Evolutionary conservation across 257 asterid genomes (phyloP).

Genomic region (Anisodus acutangulus): DNA sequence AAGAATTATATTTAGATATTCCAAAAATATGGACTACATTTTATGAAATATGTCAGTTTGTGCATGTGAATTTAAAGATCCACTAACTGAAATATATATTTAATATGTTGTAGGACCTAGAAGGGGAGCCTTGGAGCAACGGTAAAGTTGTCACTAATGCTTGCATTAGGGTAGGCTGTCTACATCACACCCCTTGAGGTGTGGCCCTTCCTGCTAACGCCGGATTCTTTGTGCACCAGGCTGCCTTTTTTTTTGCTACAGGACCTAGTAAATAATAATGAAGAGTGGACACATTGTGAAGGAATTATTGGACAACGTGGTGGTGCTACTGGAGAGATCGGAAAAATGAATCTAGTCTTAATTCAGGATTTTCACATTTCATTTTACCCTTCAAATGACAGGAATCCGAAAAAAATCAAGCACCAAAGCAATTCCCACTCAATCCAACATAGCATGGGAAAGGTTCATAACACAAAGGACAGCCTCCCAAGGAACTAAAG

Average conservation of each 20-base stretch:
- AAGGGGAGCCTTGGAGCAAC: no score
- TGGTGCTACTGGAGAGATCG: neutral
- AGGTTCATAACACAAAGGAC: neutral
- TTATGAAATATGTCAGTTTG: neutral
- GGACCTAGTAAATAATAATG: neutral
- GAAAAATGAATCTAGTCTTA: neutral
- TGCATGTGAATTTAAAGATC: neutral
- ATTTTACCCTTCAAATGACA: neutral
- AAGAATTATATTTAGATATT: neutral
- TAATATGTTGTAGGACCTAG: neutral
- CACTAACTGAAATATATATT: neutral
- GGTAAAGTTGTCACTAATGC: no score
- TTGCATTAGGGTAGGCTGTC: no score
- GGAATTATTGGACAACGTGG: neutral
- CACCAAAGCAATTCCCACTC: neutral
- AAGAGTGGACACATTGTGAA: neutral
- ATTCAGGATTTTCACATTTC: neutral
- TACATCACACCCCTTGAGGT: no score
- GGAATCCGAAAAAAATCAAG: neutral
- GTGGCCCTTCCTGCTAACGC: no score
- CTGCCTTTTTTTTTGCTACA: no score
- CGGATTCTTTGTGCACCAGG: no score
- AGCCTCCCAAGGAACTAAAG: constrained; percentile 15
- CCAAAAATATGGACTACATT: neutral
- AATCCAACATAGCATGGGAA: neutral